phyloP scores from a whole-genome alignment of 2,329 filamentous ascomycete genomes.

The Penicillium frequentans region DNA sequence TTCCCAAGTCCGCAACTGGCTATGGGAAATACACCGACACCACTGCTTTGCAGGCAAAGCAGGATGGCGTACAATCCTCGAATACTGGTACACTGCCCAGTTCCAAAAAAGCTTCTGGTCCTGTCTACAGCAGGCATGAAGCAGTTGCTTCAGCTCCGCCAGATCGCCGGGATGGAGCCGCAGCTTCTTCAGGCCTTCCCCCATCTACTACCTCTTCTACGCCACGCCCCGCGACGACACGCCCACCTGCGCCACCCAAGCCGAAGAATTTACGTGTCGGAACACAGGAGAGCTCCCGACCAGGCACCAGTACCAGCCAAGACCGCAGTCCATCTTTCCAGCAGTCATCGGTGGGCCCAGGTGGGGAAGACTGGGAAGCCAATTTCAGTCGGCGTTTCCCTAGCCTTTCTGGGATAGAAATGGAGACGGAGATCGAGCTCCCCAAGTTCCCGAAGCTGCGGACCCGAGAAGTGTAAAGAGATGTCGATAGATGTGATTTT shows the following conservation, averaged over 20 bases:
- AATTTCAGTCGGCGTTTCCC: constrained; percentile 86
- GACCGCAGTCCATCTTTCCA: constrained; percentile 25
- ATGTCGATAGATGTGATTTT: constrained; percentile 7
- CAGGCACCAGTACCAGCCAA: constrained; percentile 21
- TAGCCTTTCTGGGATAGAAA: constrained; percentile 79
- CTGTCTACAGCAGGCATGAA: constrained; percentile 18
- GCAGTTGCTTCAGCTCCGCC: constrained; percentile 9
- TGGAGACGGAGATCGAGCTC: constrained; percentile 65
- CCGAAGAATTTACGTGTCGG: constrained; percentile 59
- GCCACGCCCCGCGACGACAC: constrained; percentile 35
- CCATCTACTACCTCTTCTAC: constrained; percentile 15
- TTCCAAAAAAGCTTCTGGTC: constrained; percentile 20
- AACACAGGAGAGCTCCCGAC: constrained; percentile 21
- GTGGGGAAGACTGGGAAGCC: constrained; percentile 61
- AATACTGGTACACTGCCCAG: constrained; percentile 18
- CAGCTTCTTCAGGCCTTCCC: constrained; percentile 20
- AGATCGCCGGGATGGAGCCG: constrained; percentile 17
- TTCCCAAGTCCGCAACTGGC: constrained; percentile 74
- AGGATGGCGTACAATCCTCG: constrained; percentile 23
- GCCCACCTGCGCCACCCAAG: constrained; percentile 60
- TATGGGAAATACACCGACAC: constrained; percentile 82
- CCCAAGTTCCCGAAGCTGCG: constrained; percentile 38
- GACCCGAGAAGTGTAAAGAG: constrained; percentile 43
- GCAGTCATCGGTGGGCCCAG: constrained; percentile 22
- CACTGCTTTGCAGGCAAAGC: constrained; percentile 42